Evolutionary conservation across 345 rosid species (phyloP), one percentile per base, ranked within the genome.

Genomic region (Bretschneidera sinensis): DNA sequence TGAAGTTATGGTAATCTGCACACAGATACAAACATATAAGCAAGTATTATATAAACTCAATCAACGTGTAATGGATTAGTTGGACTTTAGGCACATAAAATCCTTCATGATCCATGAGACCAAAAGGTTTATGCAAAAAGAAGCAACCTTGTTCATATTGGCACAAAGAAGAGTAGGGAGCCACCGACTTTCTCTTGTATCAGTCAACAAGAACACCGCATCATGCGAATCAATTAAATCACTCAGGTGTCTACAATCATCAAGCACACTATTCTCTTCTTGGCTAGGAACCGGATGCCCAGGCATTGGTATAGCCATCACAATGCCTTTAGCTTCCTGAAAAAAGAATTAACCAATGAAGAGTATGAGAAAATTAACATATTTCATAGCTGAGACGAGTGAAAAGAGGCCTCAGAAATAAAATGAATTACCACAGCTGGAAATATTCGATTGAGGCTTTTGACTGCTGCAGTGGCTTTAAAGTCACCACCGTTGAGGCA

Each of bases 151-250:
- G 64, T 82, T 83, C 62, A 77, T 73, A 72, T 76, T 78, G 67
- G 99, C 92, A 68, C 89, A 86, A 45, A 94, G 80, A 55, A 88
- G 85, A 0, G 91, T 75, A 34, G 99, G 99, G 22, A 94, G 89
- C 96, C 97, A 94, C 47, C 97, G 78, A 80, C 99, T 94, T 80
- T 90, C 99, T 83, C 99, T 83, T 20, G 99, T 94, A 82, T 94
- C 97, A 11, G 97, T 94, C 83, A 94, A 77, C 66, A 94, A 75
- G 78, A 94, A 94, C 81, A 90, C 73, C 7, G 82, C 92, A 77
- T 94, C 97, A 56, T 88, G 96, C 62, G 96, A 87, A 55, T 78
- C 82, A 61, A 94, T 76, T 75, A 94, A 75, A 58, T 83, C 85
- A 49, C 65, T 69, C 34, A 94, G 82, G 63, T 47, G 77, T 59